A percentile compares a stretch with the other conserved stretches of the same genome.
Evolutionary conservation across 108 stramenopile genomes (phyloP).

Genomic region (Skeletonema grethae): DNA sequence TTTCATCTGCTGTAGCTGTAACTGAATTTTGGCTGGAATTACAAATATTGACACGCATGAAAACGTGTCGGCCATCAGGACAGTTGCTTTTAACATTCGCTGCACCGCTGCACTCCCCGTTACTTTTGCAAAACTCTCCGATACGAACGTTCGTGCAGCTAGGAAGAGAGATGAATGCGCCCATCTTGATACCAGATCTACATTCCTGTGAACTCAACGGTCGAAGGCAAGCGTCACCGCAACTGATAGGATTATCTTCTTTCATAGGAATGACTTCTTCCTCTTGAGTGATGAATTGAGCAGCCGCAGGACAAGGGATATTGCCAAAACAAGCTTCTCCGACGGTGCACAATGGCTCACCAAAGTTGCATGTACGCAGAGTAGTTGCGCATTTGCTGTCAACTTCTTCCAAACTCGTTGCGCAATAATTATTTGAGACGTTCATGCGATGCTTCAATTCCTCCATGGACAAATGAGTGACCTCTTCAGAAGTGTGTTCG

Average conservation of each 20-base stretch:
- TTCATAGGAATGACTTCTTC: constrained; percentile 1
- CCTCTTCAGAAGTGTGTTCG: constrained; percentile 9
- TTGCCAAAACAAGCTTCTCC: constrained; percentile 42
- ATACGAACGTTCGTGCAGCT: constrained; percentile 20
- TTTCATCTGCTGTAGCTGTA: neutral
- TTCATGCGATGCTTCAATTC: constrained; percentile 33
- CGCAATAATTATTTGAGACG: constrained; percentile 38
- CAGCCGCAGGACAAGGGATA: constrained; percentile 17
- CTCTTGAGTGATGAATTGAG: neutral
- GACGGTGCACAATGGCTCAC: constrained; percentile 28
- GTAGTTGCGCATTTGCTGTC: constrained; percentile 29
- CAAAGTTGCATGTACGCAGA: constrained; percentile 32
- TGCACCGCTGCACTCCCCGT: constrained; percentile 27
- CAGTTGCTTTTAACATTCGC: constrained; percentile 11
- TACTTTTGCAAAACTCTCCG: constrained; percentile 31
- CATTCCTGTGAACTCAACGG: constrained; percentile 27
- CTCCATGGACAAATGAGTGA: constrained; percentile 7
- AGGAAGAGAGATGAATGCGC: constrained; percentile 8
- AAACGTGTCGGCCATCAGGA: constrained; percentile 14
- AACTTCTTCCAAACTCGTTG: constrained; percentile 29
- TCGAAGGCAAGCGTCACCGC: constrained; percentile 30
- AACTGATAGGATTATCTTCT: constrained; percentile 4
- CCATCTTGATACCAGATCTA: neutral
- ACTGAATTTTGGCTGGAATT: neutral
- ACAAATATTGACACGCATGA: constrained; percentile 5